Percentiles rank a stretch among this genome's conserved stretches.
These are phyloP conservation scores for Trametes maxima DNA, from an alignment of 768 basidiomycete species.

Conservation along the genomic window DNA sequence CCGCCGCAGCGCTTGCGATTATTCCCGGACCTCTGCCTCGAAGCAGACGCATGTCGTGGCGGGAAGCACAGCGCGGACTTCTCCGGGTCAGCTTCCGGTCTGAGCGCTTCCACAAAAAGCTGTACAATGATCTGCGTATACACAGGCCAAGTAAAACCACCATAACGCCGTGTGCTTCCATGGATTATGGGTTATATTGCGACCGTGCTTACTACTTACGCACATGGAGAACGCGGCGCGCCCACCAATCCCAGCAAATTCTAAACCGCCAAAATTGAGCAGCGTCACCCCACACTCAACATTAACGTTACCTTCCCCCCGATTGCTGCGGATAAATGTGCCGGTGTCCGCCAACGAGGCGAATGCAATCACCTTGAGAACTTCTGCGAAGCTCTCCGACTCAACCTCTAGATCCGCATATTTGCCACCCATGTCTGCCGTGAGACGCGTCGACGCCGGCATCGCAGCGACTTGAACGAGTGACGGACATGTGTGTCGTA, in stretches of 20 bases:
- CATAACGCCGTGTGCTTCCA: too few species aligned
- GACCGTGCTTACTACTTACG: too few species aligned
- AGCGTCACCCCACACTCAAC: conserved; percentile 19
- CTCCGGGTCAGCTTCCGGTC: not conserved
- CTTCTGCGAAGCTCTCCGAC: conserved; percentile 32
- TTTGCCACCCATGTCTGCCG: conserved; percentile 37
- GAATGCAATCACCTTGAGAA: conserved; percentile 31
- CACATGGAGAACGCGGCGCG: too few species aligned
- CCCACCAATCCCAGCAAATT: not conserved
- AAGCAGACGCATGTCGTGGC: too few species aligned
- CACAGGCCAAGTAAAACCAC: too few species aligned
- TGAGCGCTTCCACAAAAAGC: too few species aligned
- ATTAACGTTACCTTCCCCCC: conserved; percentile 35
- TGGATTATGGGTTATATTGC: too few species aligned
- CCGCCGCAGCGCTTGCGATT: too few species aligned
- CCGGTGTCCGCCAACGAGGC: conserved; percentile 32
- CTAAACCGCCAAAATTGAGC: not conserved
- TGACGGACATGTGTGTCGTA: not conserved
- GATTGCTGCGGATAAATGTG: conserved; percentile 33
- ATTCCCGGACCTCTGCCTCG: too few species aligned
- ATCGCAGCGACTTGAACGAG: too few species aligned
- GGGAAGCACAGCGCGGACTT: not conserved
- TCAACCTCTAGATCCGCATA: conserved; percentile 29
- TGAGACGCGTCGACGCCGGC: too few species aligned
- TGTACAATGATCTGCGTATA: too few species aligned